Base-by-base conservation (phyloP, 2,329 filamentous ascomycete genomes). In the Paecilomyces sp. region DNA sequence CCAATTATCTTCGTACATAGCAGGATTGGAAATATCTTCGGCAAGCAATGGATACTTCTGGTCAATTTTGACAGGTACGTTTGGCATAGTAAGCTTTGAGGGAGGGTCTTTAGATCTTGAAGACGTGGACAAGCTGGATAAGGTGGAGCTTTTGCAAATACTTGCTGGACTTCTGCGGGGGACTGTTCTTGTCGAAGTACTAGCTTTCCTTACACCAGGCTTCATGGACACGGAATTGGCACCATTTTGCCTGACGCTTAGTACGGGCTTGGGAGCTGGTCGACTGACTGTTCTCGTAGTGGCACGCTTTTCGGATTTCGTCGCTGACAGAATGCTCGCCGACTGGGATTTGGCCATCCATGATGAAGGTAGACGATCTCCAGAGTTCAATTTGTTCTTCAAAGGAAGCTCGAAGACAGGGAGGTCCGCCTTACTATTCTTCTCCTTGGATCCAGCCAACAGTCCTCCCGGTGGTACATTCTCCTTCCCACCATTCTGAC, bases 1-100 rank as follows among this genome's bases (percentile, higher is more conserved):
- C 85, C 85, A 88, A 59, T 81, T 77, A 54, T 87, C 84, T 65
- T 87, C 84, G 67, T 87, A 87, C 63, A 88, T 75, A 57, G 81
- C 77, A n/a, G 84, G 78, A 55, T 81, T 80, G 2, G 75, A 72
- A 28, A 87, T 75, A 63, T 85, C 78, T 61, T 86, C 83, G 0
- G 70, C 65, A 3, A 87, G 71, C 3, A 85, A 70, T 1, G 83
- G 81, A 66, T 84, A 85, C 55, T 77, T 73, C 9, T 66, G 59
- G 34, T 70, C 62, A 8, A 72, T 54, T 7, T 59, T 59, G 34
- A 66, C 65, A 12, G 59, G 67, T 12, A 73, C 64, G 11, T 71
- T 69, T 25, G 74, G 68, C 58, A 71, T 64, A 18, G 68, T 71
- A 34, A 73, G 66, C 54, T 70, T 75, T 3, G 70, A 65, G 4